Conservation (phyloP, 805 yeast genomes). For the Citeromyces matritensis region DNA sequence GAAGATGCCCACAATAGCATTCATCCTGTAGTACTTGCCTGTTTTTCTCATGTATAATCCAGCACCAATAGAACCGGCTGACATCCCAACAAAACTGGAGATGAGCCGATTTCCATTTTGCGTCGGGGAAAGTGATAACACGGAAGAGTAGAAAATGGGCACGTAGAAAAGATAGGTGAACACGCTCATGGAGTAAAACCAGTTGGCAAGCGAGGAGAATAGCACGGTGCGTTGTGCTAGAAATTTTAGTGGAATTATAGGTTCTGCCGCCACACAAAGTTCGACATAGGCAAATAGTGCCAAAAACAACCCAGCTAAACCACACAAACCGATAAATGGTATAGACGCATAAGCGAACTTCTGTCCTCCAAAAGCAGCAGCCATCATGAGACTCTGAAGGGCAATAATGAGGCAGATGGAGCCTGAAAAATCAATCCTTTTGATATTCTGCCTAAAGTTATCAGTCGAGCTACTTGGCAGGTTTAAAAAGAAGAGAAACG, state of each 20-base stretch:
- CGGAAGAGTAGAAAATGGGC: constrained; percentile 48
- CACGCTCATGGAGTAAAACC: constrained; percentile 38
- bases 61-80: constrained; percentile 45
- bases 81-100: constrained; percentile 45
- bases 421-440: constrained; percentile 41
- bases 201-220: constrained; percentile 49
- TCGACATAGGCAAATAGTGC: constrained; percentile 26
- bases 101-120: constrained; percentile 43
- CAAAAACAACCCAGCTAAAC: constrained; percentile 19
- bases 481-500: constrained; percentile 20
- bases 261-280: constrained; percentile 28
- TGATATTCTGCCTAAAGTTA: constrained; percentile 26
- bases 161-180: constrained; percentile 35
- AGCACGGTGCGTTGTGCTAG: constrained; percentile 42
- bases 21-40: constrained; percentile 33
- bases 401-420: constrained; percentile 27
- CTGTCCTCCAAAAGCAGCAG: constrained; percentile 39
- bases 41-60: constrained; percentile 52
- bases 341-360: constrained; percentile 22
- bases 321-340: constrained; percentile 16
- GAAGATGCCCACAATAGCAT: constrained; percentile 19
- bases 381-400: constrained; percentile 26
- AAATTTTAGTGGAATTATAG: constrained; percentile 46
- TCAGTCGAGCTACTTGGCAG: constrained; percentile 25
- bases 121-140: constrained; percentile 33